Evolutionary conservation across 208 protist species (phyloP), one percentile per base, ranked within the genome.

Genomic region (Leptomonas seymouri): DNA sequence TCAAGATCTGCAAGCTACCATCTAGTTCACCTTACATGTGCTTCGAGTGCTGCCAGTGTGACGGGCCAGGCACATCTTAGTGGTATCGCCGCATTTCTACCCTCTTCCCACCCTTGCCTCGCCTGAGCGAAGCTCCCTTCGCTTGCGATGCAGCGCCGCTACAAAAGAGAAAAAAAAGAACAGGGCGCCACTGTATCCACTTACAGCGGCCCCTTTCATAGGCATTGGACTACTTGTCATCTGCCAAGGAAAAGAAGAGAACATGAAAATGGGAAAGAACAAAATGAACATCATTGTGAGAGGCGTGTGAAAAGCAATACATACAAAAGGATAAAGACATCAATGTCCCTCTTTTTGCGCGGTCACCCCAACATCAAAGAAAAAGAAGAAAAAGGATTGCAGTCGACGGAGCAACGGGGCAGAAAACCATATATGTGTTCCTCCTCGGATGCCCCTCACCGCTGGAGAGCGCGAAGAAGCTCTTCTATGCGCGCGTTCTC

Each of bases 401-500:
- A n/a, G n/a, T n/a, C n/a, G n/a, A n/a, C n/a, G n/a, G n/a, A 21
- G 18, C 27, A 72, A 42, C 27, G 51, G 7, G 27, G 23, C 4
- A 49, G 41, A 23, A 18, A 36, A 7, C 30, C 15, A 18, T n/a
- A 34, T 18, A 23, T 20, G 50, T 25, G 12, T 11, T 21, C 5
- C 30, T 5, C 2, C 6, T 39, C 41, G 0, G 34, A 5, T n/a
- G 5, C 30, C 5, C 6, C 28, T 63, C 28, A 80, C 8, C 59
- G 66, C 66, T 74, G 66, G 1, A 77, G 46, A 44, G 61, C 67
- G 34, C 57, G 61, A 46, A 76, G 65, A 2, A 72, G 58, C 54
- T 81, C 61, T 45, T 79, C 67, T n/a, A 73, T 80, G 54, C 74
- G 59, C 3, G 73, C 73, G 45, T 59, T 77, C 42, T 77, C 67